These are phyloP conservation scores for Omphalea diandra DNA, from an alignment of 441 rosid genomes.

Conservation along the genomic window DNA sequence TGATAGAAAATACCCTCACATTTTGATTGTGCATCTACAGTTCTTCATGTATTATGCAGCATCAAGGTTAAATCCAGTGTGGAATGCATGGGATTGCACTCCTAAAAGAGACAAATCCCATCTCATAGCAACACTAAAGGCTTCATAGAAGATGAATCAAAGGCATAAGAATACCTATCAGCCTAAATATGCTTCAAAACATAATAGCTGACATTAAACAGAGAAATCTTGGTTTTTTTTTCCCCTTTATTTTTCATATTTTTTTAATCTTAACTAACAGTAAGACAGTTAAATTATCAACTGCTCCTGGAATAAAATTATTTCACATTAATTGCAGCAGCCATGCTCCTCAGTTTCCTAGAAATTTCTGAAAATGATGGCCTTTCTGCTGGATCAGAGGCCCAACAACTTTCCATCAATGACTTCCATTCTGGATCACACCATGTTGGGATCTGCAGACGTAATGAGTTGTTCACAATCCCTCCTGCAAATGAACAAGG, in stretches of 20 bases:
- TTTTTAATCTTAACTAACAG: background rate
- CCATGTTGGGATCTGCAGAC: conserved; percentile 94
- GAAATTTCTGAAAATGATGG: conserved; percentile 86
- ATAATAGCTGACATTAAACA: conserved; percentile 23
- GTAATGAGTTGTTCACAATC: conserved; percentile 87
- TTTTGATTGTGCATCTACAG: conserved; percentile 23
- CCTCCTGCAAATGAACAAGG: conserved; percentile 58
- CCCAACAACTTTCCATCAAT: conserved; percentile 92
- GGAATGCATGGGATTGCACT: conserved; percentile 19
- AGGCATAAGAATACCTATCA: conserved; percentile 29
- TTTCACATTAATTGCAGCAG: conserved; percentile 86
- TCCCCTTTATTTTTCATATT: conserved; percentile 13
- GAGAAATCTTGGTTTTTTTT: conserved; percentile 7
- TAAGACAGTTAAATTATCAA: conserved; percentile 15
- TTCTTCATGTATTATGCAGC: conserved; percentile 18
- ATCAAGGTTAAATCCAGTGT: conserved; percentile 18
- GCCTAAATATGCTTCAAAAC: conserved; percentile 31
- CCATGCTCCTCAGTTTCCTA: conserved; percentile 84
- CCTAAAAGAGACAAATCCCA: conserved; percentile 19
- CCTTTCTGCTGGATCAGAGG: conserved; percentile 78
- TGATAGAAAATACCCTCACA: conserved; percentile 25
- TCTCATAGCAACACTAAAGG: conserved; percentile 19
- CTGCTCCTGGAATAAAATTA: conserved; percentile 27
- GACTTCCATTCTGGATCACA: conserved; percentile 99
- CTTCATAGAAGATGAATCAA: conserved; percentile 20